Evolutionary conservation across 2,329 filamentous ascomycete genomes (phyloP), one percentile per base, ranked within the genome.

Genomic region (Chaetomium strumarium): DNA sequence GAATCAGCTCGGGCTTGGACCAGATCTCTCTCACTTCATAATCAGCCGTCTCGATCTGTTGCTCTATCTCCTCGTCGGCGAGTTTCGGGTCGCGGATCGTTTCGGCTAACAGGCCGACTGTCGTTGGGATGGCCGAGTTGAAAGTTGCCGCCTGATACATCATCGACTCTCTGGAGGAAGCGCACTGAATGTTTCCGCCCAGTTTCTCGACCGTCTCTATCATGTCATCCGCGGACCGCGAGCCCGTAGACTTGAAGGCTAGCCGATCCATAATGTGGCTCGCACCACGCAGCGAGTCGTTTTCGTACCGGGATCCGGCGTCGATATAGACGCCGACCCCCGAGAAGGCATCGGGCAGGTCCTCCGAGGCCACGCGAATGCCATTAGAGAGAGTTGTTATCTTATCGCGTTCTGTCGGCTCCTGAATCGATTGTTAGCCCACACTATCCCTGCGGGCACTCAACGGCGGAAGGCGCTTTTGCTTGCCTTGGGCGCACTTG

Each of bases 81-180:
- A 97, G 86, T 51, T 79, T 70, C 6, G 93, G 90, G 60, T 95
- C 81, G 53, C 90, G 86, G 57, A 99, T 95, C 31, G 93, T 97
- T 69, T 99, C 93, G 54, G 93, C 92, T 38, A 99, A 80, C 16
- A 99, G 73, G 30, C 79, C 89, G 20, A 95, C 81, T 12, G 92
- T 90, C 9, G 83, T 83, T 7, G 88, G 85, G 9, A 99, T 90
- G 16, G 90, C 86, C 24, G 85, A 86, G 75, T 99, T 99, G 80
- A 99, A 99, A 30, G 91, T 96, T 24, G 93, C 93, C 1, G 90
- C 89, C 71, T 99, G 93, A 75, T 99, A 99, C 93, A 99, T 99
- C 72, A 99, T 81, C 52, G 90, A 90, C 72, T 99, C 93, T 59
- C 93, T 80, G 2, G 90, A 95, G 1, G 91, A 96, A 11, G 92